Percentiles rank a stretch among this genome's conserved stretches.
These are phyloP conservation scores for Cutaneotrichosporon cutaneum DNA, from an alignment of 1,284 basidiomycete species.

Conservation along the genomic window DNA sequence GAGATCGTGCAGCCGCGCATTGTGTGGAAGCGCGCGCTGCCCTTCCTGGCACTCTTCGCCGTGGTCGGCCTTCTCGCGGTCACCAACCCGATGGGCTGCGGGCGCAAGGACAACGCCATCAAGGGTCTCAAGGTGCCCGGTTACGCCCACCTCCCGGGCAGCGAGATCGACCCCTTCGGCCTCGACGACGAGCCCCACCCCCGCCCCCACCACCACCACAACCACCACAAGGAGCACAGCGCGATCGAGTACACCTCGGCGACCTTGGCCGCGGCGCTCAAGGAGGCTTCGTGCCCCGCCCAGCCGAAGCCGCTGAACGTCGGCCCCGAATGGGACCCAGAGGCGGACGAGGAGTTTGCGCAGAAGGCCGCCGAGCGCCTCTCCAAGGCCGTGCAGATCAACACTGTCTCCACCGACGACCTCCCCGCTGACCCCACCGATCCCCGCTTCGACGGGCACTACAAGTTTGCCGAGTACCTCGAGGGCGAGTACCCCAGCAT, in stretches of 20 bases:
- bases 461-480: constrained; percentile 50
- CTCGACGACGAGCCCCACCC: neutral
- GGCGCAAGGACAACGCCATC: neutral
- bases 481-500: constrained; percentile 49
- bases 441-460: constrained; percentile 48
- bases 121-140: constrained; percentile 6
- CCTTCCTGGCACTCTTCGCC: constrained; percentile 2
- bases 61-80: neutral
- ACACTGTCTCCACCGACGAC: constrained; percentile 54
- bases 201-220: neutral
- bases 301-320: constrained; percentile 39
- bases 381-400: constrained; percentile 47
- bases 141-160: neutral
- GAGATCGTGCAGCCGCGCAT: neutral
- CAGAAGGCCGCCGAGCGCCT: constrained; percentile 43
- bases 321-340: constrained; percentile 41
- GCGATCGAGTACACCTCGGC: neutral
- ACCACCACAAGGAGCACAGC: neutral
- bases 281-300: constrained; percentile 32
- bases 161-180: constrained; percentile 2
- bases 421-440: constrained; percentile 41
- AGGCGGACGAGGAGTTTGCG: constrained; percentile 40
- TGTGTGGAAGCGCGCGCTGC: constrained; percentile 3
- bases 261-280: constrained; percentile 5
- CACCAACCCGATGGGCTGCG: constrained; percentile 6